phyloP scores from a whole-genome alignment of 2,329 filamentous ascomycete species.

The Penicillium hordei region DNA sequence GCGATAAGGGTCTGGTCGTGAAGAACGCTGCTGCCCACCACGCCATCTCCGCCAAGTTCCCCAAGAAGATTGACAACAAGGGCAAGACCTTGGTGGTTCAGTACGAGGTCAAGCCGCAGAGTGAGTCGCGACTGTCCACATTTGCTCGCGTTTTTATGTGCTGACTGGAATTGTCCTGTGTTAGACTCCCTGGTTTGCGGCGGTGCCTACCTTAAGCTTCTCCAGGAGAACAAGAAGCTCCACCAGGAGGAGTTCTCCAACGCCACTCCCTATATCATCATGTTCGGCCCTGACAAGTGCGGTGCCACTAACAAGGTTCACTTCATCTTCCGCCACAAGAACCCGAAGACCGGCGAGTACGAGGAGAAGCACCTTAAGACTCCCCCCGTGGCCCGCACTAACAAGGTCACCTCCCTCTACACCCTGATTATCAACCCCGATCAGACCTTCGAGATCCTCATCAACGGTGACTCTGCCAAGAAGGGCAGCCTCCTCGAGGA shows the following conservation, averaged over 20 bases:
- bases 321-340: conserved; percentile 99
- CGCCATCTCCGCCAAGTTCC: conserved; percentile 98
- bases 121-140: conserved; percentile 56
- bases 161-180: neutral
- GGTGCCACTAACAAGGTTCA: conserved; percentile 95
- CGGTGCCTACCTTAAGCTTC: conserved; percentile 98
- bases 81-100: conserved; percentile 95
- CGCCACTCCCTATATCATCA: conserved; percentile 95
- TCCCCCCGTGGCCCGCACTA: conserved; percentile 80
- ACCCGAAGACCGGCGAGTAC: conserved; percentile 98
- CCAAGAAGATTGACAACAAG: conserved; percentile 95
- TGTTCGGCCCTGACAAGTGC: conserved; percentile 99
- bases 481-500: conserved; percentile 90
- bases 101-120: conserved; percentile 99
- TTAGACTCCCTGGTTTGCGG: conserved; percentile 92
- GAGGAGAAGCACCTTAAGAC: conserved; percentile 97
- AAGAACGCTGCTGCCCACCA: conserved; percentile 98
- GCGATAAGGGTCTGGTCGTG: conserved; percentile 94
- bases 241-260: conserved; percentile 98
- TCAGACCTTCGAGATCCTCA: conserved; percentile 89
- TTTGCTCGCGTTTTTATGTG: neutral
- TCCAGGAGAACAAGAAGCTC: conserved; percentile 95
- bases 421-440: conserved; percentile 95
- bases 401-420: conserved; percentile 92
- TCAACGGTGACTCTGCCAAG: conserved; percentile 86